Conservation (phyloP, 2,329 filamentous ascomycete genomes). For the Lasiodiplodia theobromae region DNA sequence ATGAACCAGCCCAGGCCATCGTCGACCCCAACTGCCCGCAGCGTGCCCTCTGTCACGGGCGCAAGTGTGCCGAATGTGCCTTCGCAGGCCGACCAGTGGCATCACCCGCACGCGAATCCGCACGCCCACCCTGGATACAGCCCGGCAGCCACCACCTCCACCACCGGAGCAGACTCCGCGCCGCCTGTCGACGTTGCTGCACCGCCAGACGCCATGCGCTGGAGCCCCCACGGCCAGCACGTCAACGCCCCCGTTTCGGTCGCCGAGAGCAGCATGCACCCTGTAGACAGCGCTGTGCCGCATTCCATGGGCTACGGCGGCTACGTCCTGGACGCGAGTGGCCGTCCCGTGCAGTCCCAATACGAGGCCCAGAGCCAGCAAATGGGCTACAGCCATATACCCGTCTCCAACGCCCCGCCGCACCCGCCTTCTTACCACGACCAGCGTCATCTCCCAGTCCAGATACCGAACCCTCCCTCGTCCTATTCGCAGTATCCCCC, state of each 20-base stretch:
- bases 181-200: conserved; percentile 40
- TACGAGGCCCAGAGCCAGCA: conserved; percentile 42
- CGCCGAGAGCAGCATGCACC: conserved; percentile 34
- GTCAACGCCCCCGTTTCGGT: conserved; percentile 45
- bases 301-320: conserved; percentile 30
- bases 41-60: conserved; percentile 46
- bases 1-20: conserved; percentile 47
- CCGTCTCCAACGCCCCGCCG: conserved; percentile 43
- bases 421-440: conserved; percentile 45
- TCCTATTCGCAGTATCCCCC: conserved; percentile 35
- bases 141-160: conserved; percentile 22
- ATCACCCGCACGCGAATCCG: conserved; percentile 40
- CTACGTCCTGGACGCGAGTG: conserved; percentile 47
- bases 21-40: conserved; percentile 47
- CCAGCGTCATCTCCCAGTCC: conserved; percentile 44
- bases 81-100: conserved; percentile 47
- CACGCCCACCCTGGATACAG: conserved; percentile 28
- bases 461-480: conserved; percentile 41
- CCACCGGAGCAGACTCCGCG: conserved; percentile 24
- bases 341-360: conserved; percentile 49
- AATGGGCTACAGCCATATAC: conserved; percentile 42
- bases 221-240: conserved; percentile 41
- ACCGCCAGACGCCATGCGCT: conserved; percentile 41
- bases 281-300: conserved; percentile 28
- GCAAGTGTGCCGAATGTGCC: conserved; percentile 34